These are phyloP conservation scores for Halophytophthora polymorphica DNA, from an alignment of 352 stramenopile species.

Conservation along the genomic window DNA sequence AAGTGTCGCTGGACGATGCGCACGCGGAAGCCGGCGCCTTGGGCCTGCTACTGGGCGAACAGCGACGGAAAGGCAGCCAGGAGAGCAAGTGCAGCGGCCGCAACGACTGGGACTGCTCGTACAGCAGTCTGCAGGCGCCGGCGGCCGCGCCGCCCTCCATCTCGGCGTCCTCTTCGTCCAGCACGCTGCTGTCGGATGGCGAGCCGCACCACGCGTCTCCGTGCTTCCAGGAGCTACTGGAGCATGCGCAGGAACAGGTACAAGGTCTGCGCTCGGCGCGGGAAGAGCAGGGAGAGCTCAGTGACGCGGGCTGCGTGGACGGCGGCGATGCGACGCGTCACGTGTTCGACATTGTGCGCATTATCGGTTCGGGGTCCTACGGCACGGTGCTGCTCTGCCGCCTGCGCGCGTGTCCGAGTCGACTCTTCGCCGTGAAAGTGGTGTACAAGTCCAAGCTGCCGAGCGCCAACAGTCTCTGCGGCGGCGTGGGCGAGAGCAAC, in stretches of 20 bases:
- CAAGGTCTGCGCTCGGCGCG: constrained; percentile 14
- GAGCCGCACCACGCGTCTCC: constrained; percentile 22
- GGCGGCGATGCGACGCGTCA: constrained; percentile 23
- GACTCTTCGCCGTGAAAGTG: constrained; percentile 71
- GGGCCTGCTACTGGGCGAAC: constrained; percentile 31
- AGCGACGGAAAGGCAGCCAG: constrained; percentile 3
- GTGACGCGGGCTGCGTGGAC: constrained; percentile 8
- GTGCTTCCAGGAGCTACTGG: constrained; percentile 27
- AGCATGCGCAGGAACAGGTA: constrained; percentile 15
- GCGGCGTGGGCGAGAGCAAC: constrained; percentile 21
- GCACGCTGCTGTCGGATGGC: constrained; percentile 40
- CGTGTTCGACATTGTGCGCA: constrained; percentile 67
- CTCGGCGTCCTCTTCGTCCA: constrained; percentile 48
- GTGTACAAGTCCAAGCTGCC: constrained; percentile 72
- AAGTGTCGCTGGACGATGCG: constrained; percentile 45
- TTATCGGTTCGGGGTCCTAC: constrained; percentile 78
- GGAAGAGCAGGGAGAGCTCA: constrained; percentile 12
- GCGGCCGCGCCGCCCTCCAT: constrained; percentile 16
- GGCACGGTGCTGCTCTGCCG: constrained; percentile 68
- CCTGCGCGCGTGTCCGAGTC: constrained; percentile 34
- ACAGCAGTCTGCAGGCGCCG: constrained; percentile 3
- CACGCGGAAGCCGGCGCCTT: constrained; percentile 21
- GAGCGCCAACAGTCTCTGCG: constrained; percentile 20
- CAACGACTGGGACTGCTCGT: constrained; percentile 30
- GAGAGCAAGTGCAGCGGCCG: background rate